phyloP scores from a whole-genome alignment of 116 monocot genomes.

The Zostera marina region DNA sequence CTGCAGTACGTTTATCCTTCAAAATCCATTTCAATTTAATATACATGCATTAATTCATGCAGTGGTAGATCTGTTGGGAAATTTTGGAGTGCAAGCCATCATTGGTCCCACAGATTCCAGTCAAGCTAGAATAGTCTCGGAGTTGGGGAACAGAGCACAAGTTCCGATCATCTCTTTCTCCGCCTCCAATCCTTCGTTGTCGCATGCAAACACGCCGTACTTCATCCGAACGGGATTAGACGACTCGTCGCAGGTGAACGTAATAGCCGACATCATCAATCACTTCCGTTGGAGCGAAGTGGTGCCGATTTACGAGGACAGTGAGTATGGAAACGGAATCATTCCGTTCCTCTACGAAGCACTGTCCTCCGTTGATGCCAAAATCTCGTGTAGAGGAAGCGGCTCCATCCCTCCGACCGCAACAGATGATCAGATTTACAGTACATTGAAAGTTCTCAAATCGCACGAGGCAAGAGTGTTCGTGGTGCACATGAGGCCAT shows the following conservation, averaged over 20 bases:
- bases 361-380: constrained; percentile 7
- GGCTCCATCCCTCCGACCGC: constrained; percentile 12
- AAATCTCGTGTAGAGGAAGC: constrained; percentile 16
- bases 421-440: constrained; percentile 14
- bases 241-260: constrained; percentile 20
- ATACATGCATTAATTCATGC: not conserved
- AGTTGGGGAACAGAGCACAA: constrained; percentile 24
- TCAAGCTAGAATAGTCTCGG: constrained; percentile 20
- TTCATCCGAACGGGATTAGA: constrained; percentile 30
- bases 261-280: constrained; percentile 25
- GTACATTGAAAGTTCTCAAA: constrained; percentile 26
- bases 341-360: constrained; percentile 38
- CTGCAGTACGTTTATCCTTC: too few relatives aligned
- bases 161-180: constrained; percentile 50
- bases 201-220: constrained; percentile 14
- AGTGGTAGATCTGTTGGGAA: constrained; percentile 38
- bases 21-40: too few relatives aligned
- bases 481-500: constrained; percentile 31
- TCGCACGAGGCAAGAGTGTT: constrained; percentile 37
- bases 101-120: constrained; percentile 33
- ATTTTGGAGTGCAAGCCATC: constrained; percentile 30
- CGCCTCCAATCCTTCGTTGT: constrained; percentile 32
- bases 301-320: constrained; percentile 32
- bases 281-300: constrained; percentile 32
- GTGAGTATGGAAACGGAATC: constrained; percentile 26